Percentiles rank a stretch among this genome's conserved stretches.
Evolutionary conservation across 2,329 filamentous ascomycete genomes (phyloP).

Genomic region (Ascochyta viciae-villosae): DNA sequence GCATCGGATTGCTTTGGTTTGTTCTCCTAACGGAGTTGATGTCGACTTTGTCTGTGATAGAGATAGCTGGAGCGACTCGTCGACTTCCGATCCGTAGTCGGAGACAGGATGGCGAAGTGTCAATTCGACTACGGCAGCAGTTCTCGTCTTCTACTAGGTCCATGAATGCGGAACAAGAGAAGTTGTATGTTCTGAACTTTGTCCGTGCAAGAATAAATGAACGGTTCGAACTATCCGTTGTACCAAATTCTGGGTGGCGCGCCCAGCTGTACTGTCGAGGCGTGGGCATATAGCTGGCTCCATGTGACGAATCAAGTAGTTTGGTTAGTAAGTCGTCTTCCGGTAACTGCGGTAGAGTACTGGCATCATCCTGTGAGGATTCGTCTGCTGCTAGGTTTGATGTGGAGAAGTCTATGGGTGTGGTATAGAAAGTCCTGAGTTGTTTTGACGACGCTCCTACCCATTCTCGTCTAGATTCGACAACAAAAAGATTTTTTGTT

Average conservation of each 20-base stretch:
- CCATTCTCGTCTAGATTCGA: slow-evolving; percentile 76
- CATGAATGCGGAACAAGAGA: slow-evolving; percentile 61
- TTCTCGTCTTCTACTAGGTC: slow-evolving; percentile 64
- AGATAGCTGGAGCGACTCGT: slow-evolving; percentile 32
- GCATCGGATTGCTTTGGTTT: not conserved
- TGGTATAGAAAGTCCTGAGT: slow-evolving; percentile 71
- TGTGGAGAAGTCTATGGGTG: slow-evolving; percentile 56
- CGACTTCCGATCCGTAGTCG: slow-evolving; percentile 61
- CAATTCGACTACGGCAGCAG: slow-evolving; percentile 41
- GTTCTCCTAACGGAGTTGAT: not conserved
- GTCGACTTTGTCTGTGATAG: no score
- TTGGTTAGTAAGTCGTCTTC: slow-evolving; percentile 36
- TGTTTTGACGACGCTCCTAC: slow-evolving; percentile 61
- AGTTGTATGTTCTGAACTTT: slow-evolving; percentile 63
- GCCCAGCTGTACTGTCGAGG: slow-evolving; percentile 51
- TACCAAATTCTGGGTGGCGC: slow-evolving; percentile 58
- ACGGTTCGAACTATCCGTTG: slow-evolving; percentile 51
- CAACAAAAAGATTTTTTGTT: slow-evolving; percentile 65
- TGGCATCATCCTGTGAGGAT: slow-evolving; percentile 5
- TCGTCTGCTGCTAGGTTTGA: slow-evolving; percentile 2
- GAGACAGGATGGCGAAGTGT: slow-evolving; percentile 46
- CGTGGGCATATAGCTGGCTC: slow-evolving; percentile 49
- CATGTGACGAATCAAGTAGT: slow-evolving; percentile 41
- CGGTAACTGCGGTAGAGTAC: slow-evolving; percentile 27
- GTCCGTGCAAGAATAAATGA: slow-evolving; percentile 62